These are phyloP conservation scores for Chaetomiaceae sp. DNA, from an alignment of 2,329 filamentous ascomycete genomes.

Conservation along the genomic window DNA sequence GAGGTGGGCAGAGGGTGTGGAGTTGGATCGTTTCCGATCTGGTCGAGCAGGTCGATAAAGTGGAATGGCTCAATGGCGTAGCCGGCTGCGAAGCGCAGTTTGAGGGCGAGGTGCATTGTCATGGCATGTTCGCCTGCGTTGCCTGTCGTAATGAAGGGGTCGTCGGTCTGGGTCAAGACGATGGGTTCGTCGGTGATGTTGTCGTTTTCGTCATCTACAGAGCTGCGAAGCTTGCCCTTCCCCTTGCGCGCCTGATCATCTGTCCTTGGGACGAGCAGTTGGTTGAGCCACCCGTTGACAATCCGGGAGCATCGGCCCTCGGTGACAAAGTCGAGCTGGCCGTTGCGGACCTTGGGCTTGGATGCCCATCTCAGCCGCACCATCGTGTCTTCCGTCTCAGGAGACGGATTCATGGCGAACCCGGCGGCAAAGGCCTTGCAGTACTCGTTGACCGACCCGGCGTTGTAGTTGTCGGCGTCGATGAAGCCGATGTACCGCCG, in stretches of 20 bases:
- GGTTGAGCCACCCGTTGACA: slow-evolving; percentile 32
- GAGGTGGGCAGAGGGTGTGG: too few species aligned
- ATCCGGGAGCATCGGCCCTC: slow-evolving; percentile 30
- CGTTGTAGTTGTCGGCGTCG: slow-evolving; percentile 32
- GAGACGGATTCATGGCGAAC: slow-evolving; percentile 24
- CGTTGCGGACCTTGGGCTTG: slow-evolving; percentile 31
- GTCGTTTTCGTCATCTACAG: not conserved
- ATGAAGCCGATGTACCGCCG: slow-evolving; percentile 31
- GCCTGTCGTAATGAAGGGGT: slow-evolving; percentile 28
- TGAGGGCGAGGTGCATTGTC: slow-evolving; percentile 33
- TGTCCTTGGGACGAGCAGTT: slow-evolving; percentile 15
- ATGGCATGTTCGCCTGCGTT: slow-evolving; percentile 35
- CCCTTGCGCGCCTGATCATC: too few species aligned
- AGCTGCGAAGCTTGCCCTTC: too few species aligned
- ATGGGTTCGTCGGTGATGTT: not conserved
- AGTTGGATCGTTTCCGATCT: not conserved
- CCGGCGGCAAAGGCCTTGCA: slow-evolving; percentile 31
- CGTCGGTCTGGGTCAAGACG: too few species aligned
- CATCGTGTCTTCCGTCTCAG: slow-evolving; percentile 25
- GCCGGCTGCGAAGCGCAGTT: slow-evolving; percentile 30
- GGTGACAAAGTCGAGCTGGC: slow-evolving; percentile 24
- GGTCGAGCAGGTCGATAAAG: slow-evolving; percentile 29
- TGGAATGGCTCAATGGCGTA: slow-evolving; percentile 35
- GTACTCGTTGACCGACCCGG: slow-evolving; percentile 31
- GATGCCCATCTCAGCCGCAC: slow-evolving; percentile 32